Evolutionary conservation across 2,329 filamentous ascomycete species (phyloP).

Genomic region (Aspergillus pseudoviridinutans): DNA sequence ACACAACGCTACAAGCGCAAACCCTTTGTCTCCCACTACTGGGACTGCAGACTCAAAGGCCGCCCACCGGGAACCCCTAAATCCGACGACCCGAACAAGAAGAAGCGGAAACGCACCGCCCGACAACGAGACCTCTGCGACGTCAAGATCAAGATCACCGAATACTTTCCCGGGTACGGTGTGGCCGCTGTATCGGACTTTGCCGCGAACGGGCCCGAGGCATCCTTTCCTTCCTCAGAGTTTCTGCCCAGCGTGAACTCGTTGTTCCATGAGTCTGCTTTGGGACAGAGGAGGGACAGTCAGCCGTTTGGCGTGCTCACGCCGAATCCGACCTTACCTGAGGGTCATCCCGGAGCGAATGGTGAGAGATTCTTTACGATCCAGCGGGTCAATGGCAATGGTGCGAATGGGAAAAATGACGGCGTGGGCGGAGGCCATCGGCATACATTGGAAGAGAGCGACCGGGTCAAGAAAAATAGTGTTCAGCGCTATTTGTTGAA

Average conservation of each 20-base stretch:
- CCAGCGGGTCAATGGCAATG: conserved; percentile 73
- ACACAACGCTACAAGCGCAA: conserved; percentile 78
- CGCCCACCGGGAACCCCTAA: conserved; percentile 75
- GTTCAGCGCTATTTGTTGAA: conserved; percentile 64
- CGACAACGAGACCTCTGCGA: conserved; percentile 75
- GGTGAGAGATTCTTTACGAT: conserved; percentile 66
- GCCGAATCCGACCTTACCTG: conserved; percentile 37
- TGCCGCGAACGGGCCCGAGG: conserved; percentile 16
- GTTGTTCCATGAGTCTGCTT: conserved; percentile 15
- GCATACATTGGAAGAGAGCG: conserved; percentile 68
- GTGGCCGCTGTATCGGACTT: conserved; percentile 21
- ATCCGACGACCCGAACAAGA: conserved; percentile 74
- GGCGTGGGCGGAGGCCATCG: conserved; percentile 69
- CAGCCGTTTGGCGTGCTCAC: conserved; percentile 44
- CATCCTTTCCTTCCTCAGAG: conserved; percentile 16
- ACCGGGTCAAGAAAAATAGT: conserved; percentile 77
- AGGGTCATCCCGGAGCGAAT: conserved; percentile 45
- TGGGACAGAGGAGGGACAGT: conserved; percentile 6
- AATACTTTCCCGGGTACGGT: conserved; percentile 60
- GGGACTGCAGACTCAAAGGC: conserved; percentile 78
- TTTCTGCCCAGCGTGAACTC: conserved; percentile 21
- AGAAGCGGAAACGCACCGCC: conserved; percentile 74
- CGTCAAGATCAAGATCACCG: conserved; percentile 82
- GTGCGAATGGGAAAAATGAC: conserved; percentile 67
- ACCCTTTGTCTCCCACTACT: conserved; percentile 78